Percentiles rank a stretch among this genome's conserved stretches.
phyloP scores from a whole-genome alignment of 176 grass and related monocot genomes.

The Eragrostis nindensis region DNA sequence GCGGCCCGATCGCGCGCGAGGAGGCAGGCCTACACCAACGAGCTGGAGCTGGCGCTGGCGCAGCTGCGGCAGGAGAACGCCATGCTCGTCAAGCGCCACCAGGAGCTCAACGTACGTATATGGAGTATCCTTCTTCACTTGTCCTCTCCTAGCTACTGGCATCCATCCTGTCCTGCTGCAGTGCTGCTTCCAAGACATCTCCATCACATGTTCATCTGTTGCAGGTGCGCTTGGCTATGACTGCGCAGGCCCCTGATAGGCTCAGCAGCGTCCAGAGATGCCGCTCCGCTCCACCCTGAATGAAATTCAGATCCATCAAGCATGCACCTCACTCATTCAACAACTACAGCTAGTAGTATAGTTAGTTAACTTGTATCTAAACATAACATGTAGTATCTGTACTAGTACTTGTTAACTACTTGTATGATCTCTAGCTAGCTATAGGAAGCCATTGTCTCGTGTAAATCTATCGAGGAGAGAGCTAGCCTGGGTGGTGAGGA shows the following conservation, averaged over 20 bases:
- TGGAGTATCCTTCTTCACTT: neutral
- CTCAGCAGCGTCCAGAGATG: slow-evolving; percentile 4
- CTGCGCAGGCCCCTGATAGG: slow-evolving; percentile 9
- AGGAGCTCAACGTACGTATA: slow-evolving; percentile 32
- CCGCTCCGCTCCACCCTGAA: slow-evolving; percentile 29
- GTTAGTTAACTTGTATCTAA: too few species aligned
- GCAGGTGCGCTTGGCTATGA: slow-evolving; percentile 29
- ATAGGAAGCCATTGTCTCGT: neutral
- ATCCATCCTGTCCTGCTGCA: too few species aligned
- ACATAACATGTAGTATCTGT: neutral
- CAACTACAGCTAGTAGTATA: neutral
- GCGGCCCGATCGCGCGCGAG: slow-evolving; percentile 40
- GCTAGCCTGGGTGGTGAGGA: neutral
- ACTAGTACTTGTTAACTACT: neutral
- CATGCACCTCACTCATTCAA: neutral
- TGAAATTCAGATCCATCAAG: neutral
- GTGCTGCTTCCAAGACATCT: too few species aligned
- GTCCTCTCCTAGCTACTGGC: too few species aligned
- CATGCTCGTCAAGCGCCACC: slow-evolving; percentile 17
- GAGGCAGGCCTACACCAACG: slow-evolving; percentile 43
- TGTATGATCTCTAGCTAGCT: neutral
- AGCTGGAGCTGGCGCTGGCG: slow-evolving; percentile 35
- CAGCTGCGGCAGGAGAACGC: slow-evolving; percentile 30
- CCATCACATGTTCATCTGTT: too few species aligned
- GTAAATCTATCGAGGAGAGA: neutral